Evolutionary conservation across 495 filamentous ascomycete species (phyloP).

Genomic region (Cairneyella variabilis): DNA sequence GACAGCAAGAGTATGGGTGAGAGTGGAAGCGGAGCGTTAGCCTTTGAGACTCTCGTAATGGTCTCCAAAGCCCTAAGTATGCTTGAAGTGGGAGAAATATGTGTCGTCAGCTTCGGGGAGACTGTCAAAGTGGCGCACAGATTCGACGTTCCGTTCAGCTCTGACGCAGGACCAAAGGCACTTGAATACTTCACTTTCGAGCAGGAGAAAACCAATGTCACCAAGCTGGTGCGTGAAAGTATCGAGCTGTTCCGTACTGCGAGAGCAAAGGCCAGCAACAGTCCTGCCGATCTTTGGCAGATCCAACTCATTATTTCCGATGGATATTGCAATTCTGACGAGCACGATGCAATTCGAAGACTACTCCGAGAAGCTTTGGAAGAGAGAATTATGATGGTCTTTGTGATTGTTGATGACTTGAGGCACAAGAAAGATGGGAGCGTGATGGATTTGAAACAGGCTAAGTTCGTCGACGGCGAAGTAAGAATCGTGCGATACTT

Average conservation of each 20-base stretch:
- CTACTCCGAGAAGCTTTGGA: constrained; percentile 84
- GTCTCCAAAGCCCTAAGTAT: constrained; percentile 79
- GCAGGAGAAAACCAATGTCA: constrained; percentile 80
- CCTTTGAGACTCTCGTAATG: constrained; percentile 88
- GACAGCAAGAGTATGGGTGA: constrained; percentile 91
- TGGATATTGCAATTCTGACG: constrained; percentile 73
- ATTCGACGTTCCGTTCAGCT: constrained; percentile 77
- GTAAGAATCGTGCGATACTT: constrained; percentile 83
- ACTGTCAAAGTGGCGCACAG: constrained; percentile 84
- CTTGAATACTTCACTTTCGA: constrained; percentile 84
- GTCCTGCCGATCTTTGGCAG: constrained; percentile 90
- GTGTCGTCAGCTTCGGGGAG: constrained; percentile 85
- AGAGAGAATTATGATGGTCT: constrained; percentile 96
- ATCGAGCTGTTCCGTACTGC: constrained; percentile 80
- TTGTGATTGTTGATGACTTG: constrained; percentile 87
- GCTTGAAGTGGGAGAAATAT: constrained; percentile 89
- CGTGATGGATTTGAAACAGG: constrained; percentile 78
- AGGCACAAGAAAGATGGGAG: constrained; percentile 41
- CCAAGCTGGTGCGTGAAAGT: constrained; percentile 67
- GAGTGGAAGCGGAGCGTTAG: constrained; percentile 61
- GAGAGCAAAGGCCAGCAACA: constrained; percentile 48
- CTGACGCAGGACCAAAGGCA: constrained; percentile 75
- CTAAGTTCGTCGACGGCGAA: constrained; percentile 70
- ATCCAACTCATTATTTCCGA: constrained; percentile 89
- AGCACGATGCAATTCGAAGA: constrained; percentile 76